Evolutionary conservation across 2,329 filamentous ascomycete genomes (phyloP).

Genomic region (Cladophialophora exuberans): DNA sequence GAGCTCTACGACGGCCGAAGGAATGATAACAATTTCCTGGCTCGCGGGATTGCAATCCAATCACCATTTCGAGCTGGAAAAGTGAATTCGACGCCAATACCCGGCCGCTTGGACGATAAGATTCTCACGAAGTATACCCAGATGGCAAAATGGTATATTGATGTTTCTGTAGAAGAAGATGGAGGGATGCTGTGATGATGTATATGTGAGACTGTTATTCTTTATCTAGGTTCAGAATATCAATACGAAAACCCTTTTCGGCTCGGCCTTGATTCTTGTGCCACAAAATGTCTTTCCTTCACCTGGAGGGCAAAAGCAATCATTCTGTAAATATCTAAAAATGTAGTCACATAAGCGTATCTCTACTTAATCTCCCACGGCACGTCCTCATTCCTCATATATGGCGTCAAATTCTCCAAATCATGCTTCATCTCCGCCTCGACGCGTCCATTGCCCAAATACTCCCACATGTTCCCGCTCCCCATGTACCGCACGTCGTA

Average conservation of each 20-base stretch:
- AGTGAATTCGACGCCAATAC: too few species aligned
- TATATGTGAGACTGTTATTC: too few species aligned
- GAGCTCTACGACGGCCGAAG: background rate
- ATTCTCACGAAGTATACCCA: background rate
- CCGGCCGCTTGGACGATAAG: background rate
- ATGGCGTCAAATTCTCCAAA: constrained; percentile 6
- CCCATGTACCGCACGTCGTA: constrained; percentile 41
- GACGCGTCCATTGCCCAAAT: constrained; percentile 48
- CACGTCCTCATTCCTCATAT: constrained; percentile 1
- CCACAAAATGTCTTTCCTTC: too few species aligned
- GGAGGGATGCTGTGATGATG: too few species aligned
- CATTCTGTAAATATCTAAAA: too few species aligned
- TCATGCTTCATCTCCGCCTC: constrained; percentile 37
- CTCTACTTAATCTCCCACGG: too few species aligned
- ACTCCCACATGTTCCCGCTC: constrained; percentile 45
- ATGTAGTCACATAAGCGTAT: too few species aligned
- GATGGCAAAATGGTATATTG: constrained; percentile 1
- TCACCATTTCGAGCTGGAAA: background rate
- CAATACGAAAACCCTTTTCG: too few species aligned
- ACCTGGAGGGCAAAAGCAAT: too few species aligned
- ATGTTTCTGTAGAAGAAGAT: too few species aligned
- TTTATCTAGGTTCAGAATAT: too few species aligned
- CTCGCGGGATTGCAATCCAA: background rate
- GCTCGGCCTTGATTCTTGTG: too few species aligned
- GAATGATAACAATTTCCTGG: background rate